Conservation (phyloP, 495 filamentous ascomycete species). For the Oidiodendron maius region DNA sequence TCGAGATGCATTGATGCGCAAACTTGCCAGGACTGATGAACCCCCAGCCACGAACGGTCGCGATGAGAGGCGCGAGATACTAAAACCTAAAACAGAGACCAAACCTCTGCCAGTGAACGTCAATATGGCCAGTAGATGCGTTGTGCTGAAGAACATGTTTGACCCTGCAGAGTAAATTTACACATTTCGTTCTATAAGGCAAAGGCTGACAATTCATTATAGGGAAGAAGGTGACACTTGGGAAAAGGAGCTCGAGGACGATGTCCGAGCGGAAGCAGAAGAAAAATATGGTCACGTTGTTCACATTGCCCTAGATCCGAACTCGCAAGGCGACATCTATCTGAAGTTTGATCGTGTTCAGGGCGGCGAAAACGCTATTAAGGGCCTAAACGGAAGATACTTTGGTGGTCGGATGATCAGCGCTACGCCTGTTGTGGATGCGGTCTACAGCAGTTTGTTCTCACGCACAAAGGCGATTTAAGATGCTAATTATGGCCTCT, state of each 20-base stretch:
- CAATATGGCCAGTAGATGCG: slow-evolving; percentile 89
- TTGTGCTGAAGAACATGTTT: slow-evolving; percentile 94
- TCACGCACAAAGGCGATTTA: slow-evolving; percentile 71
- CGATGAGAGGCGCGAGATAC: slow-evolving; percentile 62
- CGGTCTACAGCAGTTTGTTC: slow-evolving; percentile 96
- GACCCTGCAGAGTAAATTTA: slow-evolving; percentile 77
- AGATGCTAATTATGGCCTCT: slow-evolving; percentile 40
- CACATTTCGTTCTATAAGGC: not conserved
- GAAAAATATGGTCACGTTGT: slow-evolving; percentile 96
- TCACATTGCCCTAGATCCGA: slow-evolving; percentile 93
- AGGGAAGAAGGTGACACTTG: slow-evolving; percentile 85
- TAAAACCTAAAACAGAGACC: slow-evolving; percentile 73
- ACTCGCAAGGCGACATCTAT: slow-evolving; percentile 93
- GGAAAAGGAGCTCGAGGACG: slow-evolving; percentile 91
- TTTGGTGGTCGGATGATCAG: slow-evolving; percentile 87
- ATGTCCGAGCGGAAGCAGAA: slow-evolving; percentile 90
- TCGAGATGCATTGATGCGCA: slow-evolving; percentile 95
- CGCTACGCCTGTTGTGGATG: slow-evolving; percentile 93
- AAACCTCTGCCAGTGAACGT: slow-evolving; percentile 81
- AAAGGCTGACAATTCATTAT: slow-evolving; percentile 26
- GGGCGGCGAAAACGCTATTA: slow-evolving; percentile 94
- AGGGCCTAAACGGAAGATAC: slow-evolving; percentile 93
- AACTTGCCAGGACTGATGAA: slow-evolving; percentile 94
- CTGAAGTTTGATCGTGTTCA: slow-evolving; percentile 94
- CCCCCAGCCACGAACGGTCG: slow-evolving; percentile 53